These are phyloP conservation scores for Fusarium gaditjirri DNA, from an alignment of 2,329 filamentous ascomycete species.

Conservation along the genomic window DNA sequence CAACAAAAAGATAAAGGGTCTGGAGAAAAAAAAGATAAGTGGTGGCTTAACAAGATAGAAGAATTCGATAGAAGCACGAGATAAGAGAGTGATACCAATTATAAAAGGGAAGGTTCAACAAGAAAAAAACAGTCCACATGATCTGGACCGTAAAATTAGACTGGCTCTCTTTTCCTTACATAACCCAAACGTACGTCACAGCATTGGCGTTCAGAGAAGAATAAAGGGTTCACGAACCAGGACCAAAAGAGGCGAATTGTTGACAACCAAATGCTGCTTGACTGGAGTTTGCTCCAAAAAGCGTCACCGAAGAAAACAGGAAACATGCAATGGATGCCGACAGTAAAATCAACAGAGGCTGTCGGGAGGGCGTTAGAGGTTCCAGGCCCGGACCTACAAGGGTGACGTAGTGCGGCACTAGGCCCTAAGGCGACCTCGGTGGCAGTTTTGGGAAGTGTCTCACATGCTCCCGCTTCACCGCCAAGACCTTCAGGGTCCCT, in stretches of 20 bases:
- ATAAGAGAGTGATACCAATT: conserved; percentile 9
- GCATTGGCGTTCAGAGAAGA: background rate
- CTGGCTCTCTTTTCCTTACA: background rate
- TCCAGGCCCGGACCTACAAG: conserved; percentile 24
- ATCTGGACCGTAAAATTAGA: conserved; percentile 18
- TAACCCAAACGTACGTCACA: conserved; percentile 32
- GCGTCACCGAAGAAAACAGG: conserved; percentile 26
- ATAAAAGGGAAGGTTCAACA: conserved; percentile 10
- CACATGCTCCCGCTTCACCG: conserved; percentile 40
- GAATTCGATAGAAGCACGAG: background rate
- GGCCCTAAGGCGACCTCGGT: conserved; percentile 33
- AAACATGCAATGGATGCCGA: conserved; percentile 2
- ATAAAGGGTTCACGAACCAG: background rate
- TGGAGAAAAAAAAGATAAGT: background rate
- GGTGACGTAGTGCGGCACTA: conserved; percentile 42
- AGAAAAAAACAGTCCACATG: conserved; percentile 25
- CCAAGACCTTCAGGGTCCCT: conserved; percentile 31
- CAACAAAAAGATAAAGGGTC: background rate
- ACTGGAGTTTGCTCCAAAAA: conserved; percentile 9
- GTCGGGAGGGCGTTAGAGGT: conserved; percentile 2
- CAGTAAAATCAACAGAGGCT: background rate
- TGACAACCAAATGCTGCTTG: background rate
- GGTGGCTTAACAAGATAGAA: background rate
- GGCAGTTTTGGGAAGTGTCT: conserved; percentile 40
- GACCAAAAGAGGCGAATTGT: background rate